These are phyloP conservation scores for Boletellus dicymbophilus DNA, from an alignment of 1,284 basidiomycete species.

Conservation along the genomic window DNA sequence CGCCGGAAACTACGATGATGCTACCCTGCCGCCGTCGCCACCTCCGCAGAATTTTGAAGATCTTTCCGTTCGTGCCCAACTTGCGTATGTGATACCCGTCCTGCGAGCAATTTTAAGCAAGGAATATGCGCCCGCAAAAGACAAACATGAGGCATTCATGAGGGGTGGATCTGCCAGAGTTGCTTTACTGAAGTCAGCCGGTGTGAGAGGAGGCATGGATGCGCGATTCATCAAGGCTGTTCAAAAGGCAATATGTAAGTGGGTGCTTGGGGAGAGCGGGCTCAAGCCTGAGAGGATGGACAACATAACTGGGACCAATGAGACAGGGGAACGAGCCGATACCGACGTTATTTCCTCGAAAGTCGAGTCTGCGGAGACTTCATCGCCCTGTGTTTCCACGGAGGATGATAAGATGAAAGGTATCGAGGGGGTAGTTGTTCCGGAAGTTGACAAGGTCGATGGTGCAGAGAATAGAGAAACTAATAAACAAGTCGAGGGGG, in stretches of 20 bases:
- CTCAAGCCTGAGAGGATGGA: conserved; percentile 16
- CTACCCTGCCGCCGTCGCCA: conserved; percentile 44
- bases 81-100: conserved; percentile 64
- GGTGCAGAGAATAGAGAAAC: background rate
- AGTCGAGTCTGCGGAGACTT: background rate
- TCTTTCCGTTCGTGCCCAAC: conserved; percentile 56
- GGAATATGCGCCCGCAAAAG: conserved; percentile 51
- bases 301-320: background rate
- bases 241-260: conserved; percentile 46
- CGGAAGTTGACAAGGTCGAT: background rate
- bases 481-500: conserved; percentile 5
- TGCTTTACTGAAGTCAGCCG: conserved; percentile 46
- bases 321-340: background rate
- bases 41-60: conserved; percentile 41
- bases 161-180: conserved; percentile 52
- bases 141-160: conserved; percentile 55
- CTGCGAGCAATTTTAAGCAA: conserved; percentile 57
- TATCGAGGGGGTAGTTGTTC: conserved; percentile 7
- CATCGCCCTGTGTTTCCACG: background rate
- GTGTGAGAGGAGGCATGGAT: conserved; percentile 54
- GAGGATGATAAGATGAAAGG: conserved; percentile 23
- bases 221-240: conserved; percentile 50
- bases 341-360: background rate
- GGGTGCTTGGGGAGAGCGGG: conserved; percentile 52
- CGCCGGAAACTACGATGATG: conserved; percentile 13